Percentiles rank a stretch among this genome's conserved stretches.
phyloP scores from a whole-genome alignment of 139 green algal species.

The Volvox reticuliferus region DNA sequence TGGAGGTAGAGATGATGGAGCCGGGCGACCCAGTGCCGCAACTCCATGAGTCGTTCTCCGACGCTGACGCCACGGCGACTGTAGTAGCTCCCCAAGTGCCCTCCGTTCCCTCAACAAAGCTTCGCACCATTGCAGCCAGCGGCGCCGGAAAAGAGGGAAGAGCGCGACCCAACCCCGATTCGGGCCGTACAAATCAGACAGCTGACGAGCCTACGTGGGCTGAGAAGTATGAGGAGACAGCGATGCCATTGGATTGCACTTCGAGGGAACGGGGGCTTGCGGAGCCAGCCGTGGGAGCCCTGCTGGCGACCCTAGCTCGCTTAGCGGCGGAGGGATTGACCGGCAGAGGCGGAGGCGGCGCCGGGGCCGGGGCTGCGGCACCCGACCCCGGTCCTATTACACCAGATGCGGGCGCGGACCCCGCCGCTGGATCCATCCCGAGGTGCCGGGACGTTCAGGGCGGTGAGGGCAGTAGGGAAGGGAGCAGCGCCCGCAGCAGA shows the following conservation, averaged over 20 bases:
- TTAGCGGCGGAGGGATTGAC: not conserved
- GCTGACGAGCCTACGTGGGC: too few species aligned
- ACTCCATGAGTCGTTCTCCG: too few species aligned
- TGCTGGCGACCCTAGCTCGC: not conserved
- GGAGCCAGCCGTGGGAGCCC: not conserved
- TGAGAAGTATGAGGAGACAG: too few species aligned
- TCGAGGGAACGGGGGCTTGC: not conserved
- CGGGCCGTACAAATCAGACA: too few species aligned
- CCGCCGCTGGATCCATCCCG: not conserved
- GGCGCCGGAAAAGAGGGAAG: not conserved
- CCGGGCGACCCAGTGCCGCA: too few species aligned
- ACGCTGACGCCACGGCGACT: too few species aligned
- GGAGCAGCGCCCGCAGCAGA: not conserved
- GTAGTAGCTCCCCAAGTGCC: too few species aligned
- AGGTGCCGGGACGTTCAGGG: not conserved
- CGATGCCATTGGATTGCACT: too few species aligned
- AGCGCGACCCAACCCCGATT: not conserved
- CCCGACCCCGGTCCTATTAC: not conserved
- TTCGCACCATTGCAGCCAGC: too few species aligned
- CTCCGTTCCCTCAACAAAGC: too few species aligned
- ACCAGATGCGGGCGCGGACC: not conserved
- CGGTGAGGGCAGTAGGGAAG: not conserved
- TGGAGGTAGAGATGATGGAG: too few species aligned
- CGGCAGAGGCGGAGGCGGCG: not conserved
- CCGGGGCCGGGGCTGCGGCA: too few species aligned